phyloP scores from a whole-genome alignment of 2,329 filamentous ascomycete species.

The Aspergillus flavus region DNA sequence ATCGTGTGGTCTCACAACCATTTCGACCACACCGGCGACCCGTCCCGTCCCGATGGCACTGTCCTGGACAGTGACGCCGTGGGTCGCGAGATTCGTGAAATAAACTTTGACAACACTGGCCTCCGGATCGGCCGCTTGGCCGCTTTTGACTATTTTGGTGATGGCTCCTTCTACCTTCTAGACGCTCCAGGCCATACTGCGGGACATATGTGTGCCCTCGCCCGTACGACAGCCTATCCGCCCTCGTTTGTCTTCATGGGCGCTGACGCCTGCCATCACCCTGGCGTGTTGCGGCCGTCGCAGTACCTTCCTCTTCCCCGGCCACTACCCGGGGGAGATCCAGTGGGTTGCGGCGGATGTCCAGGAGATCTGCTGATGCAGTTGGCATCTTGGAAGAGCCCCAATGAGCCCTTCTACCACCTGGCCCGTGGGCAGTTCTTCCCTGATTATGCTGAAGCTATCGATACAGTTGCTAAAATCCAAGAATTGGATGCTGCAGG shows the following conservation, averaged over 20 bases:
- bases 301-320: slow-evolving; percentile 7
- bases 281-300: neutral
- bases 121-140: slow-evolving; percentile 11
- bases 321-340: no score
- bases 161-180: slow-evolving; percentile 58
- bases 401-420: no score
- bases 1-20: slow-evolving; percentile 22
- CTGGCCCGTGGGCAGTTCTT: no score
- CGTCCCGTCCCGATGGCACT: slow-evolving; percentile 6
- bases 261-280: slow-evolving; percentile 1
- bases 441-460: no score
- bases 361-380: no score
- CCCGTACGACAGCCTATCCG: neutral
- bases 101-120: neutral
- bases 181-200: slow-evolving; percentile 31
- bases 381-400: no score
- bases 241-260: slow-evolving; percentile 2
- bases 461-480: no score
- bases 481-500: no score
- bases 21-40: slow-evolving; percentile 22
- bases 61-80: slow-evolving; percentile 1
- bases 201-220: slow-evolving; percentile 5
- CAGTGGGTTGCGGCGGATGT: no score
- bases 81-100: neutral
- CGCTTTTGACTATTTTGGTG: slow-evolving; percentile 53